These are phyloP conservation scores for Tardiomyces depauwii DNA, from an alignment of 1,139 yeast species.

Conservation along the genomic window DNA sequence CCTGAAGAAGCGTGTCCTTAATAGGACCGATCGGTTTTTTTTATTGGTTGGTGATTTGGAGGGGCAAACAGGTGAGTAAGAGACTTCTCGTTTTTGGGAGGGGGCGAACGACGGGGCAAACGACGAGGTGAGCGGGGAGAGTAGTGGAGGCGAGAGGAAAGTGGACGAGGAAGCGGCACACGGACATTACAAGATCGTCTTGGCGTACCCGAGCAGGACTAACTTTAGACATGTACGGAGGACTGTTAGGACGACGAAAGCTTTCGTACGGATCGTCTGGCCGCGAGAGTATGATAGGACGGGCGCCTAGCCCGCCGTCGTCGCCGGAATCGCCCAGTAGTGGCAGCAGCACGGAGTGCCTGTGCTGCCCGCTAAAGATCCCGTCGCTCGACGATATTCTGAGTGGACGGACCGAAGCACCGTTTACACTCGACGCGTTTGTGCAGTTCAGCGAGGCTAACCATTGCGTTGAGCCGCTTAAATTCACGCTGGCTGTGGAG, in stretches of 20 bases:
- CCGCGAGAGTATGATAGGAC: not conserved
- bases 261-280: not conserved
- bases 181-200: too few species aligned
- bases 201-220: not conserved
- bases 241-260: not conserved
- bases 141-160: too few species aligned
- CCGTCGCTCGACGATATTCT: slow-evolving; percentile 22
- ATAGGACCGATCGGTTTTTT: too few species aligned
- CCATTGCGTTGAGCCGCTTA: slow-evolving; percentile 26
- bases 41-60: too few species aligned
- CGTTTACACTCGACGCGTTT: slow-evolving; percentile 21
- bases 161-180: too few species aligned
- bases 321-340: not conserved
- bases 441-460: slow-evolving; percentile 19
- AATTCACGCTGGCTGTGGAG: slow-evolving; percentile 22
- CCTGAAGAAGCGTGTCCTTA: too few species aligned
- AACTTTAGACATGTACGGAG: not conserved
- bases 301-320: not conserved
- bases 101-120: too few species aligned
- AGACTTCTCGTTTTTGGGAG: too few species aligned
- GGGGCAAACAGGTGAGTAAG: too few species aligned
- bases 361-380: slow-evolving; percentile 3
- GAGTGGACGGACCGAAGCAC: slow-evolving; percentile 15
- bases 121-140: too few species aligned
- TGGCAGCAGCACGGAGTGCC: not conserved